Evolutionary conservation across 176 grass and related monocot genomes (phyloP), one percentile per base, ranked within the genome.

Genomic region (Oryza brachyantha): DNA sequence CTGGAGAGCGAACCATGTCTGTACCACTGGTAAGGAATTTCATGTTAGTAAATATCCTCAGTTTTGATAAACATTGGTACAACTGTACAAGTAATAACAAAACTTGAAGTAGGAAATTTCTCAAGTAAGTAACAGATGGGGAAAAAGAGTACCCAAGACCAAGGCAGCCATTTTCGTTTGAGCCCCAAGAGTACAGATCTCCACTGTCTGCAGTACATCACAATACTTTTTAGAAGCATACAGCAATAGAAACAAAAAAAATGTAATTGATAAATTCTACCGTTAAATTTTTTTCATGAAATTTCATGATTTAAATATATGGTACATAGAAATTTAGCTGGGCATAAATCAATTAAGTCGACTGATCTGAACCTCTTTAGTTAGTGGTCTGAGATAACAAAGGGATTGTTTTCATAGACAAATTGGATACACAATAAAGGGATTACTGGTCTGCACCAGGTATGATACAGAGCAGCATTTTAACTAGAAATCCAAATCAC

Each of bases 161-260:
- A 86, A 98, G 89, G 80, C 92, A 98, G 35, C 95, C 92, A 83
- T 98, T 98, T 90, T 98, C 95, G 85, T 98, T 98, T 81, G 92
- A 88, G 81, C 95, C 95, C 95, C 95, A 98, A 45, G 92, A 85
- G 50, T 92, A 98, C 34, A 94, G 43, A 75, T 85, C 87, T 80
- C 94, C 91, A 69, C 16, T 81, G 72, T 83, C 94, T 97, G 84
- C 55, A 89, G 36, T 83, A 66, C 5, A 86, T 45, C 73, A 83
- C 28, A 3, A 28, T 17, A 78, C 29, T 32, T 38, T 78, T 58
- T 13, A 35, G 42, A 73, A 46, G 25, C 14, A 2, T 66, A 40
- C 29, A 72, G 43, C 6, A 62, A 60, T 32, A 34, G 5, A 52
- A 19, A 7, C 19, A 52, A 52, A 35, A 70, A 54, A 69, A 31